Evolutionary conservation across 2,329 filamentous ascomycete species (phyloP).

Genomic region (Ophiosphaerella narmari): DNA sequence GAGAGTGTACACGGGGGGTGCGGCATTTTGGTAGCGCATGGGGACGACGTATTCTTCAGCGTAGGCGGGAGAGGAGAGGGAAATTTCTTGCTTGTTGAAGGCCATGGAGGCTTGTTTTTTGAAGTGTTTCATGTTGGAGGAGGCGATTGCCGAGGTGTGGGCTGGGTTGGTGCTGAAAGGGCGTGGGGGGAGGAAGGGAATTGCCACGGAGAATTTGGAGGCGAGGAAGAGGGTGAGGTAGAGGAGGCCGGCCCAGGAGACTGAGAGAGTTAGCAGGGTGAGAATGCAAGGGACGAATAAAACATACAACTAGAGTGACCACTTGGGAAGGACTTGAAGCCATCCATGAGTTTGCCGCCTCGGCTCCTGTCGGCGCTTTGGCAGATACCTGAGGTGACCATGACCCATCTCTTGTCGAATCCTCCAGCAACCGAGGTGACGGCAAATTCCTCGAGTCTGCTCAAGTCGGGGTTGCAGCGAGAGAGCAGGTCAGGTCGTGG

Average conservation of each 20-base stretch:
- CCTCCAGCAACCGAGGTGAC: constrained; percentile 60
- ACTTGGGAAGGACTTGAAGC: constrained; percentile 82
- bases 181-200: constrained; percentile 67
- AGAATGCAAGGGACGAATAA: background rate
- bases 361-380: constrained; percentile 58
- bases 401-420: constrained; percentile 62
- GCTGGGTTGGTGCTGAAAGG: constrained; percentile 55
- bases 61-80: constrained; percentile 21
- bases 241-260: constrained; percentile 76
- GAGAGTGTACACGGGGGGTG: constrained; percentile 80
- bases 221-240: constrained; percentile 88
- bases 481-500: constrained; percentile 67
- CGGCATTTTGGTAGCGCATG: constrained; percentile 74
- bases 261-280: constrained; percentile 34
- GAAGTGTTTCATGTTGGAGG: constrained; percentile 39
- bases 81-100: constrained; percentile 30
- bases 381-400: constrained; percentile 82
- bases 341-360: constrained; percentile 69
- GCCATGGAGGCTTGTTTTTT: constrained; percentile 26
- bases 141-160: constrained; percentile 51
- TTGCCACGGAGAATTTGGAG: constrained; percentile 75
- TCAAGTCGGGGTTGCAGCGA: constrained; percentile 76
- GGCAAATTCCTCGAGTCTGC: constrained; percentile 58
- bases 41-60: constrained; percentile 51
- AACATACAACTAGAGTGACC: constrained; percentile 71